These are phyloP conservation scores for Acacia acuminata DNA, from an alignment of 306 rosid genomes.

Conservation along the genomic window DNA sequence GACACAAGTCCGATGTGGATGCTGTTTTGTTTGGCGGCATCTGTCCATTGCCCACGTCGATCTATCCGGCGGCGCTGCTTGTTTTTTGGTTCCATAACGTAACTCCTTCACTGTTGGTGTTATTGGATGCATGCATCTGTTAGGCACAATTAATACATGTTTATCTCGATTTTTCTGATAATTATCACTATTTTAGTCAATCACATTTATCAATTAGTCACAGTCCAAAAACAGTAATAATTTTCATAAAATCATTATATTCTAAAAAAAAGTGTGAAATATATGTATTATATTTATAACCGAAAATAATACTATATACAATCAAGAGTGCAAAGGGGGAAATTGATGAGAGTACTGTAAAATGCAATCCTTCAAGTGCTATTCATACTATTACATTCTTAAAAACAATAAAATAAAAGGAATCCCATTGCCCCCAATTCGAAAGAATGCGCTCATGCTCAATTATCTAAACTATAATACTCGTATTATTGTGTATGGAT, in stretches of 20 bases:
- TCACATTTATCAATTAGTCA: too few species aligned
- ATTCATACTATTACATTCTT: neutral
- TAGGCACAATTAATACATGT: neutral
- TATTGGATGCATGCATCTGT: neutral
- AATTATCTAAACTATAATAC: neutral
- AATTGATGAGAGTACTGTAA: neutral
- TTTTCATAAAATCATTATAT: too few species aligned
- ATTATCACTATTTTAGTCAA: too few species aligned
- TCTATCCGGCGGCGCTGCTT: neutral
- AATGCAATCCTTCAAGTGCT: neutral
- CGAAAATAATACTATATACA: too few species aligned
- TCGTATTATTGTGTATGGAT: neutral
- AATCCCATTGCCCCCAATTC: constrained; percentile 24
- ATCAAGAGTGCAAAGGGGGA: neutral
- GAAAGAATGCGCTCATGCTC: constrained; percentile 20
- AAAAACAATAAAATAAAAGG: constrained; percentile 1
- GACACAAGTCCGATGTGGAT: neutral
- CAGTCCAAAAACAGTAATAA: too few species aligned
- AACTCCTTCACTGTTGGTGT: too few species aligned
- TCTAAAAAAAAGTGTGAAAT: too few species aligned
- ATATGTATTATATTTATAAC: too few species aligned
- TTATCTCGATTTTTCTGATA: too few species aligned
- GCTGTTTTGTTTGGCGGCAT: neutral
- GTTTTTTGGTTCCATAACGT: too few species aligned
- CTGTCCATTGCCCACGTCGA: neutral